Evolutionary conservation across 768 basidiomycete species (phyloP), one percentile per base, ranked within the genome.

Genomic region (Lactarius vividus): DNA sequence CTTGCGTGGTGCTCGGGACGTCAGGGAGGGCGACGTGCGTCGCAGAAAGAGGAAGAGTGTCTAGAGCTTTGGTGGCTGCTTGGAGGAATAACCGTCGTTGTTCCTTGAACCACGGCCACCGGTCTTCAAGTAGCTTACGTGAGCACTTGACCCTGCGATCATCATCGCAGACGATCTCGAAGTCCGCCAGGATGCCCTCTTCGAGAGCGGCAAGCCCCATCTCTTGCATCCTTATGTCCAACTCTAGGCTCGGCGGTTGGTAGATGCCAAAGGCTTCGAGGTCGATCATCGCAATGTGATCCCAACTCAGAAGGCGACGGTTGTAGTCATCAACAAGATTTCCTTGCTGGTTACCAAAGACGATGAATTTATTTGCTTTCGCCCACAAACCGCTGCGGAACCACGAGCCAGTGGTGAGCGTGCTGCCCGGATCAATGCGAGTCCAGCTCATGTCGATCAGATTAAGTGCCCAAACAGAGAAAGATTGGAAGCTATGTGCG

Each of bases 251-350:
- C 0, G 95, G 94, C 0, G 94, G 90, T 70, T 92, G 90, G 73
- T 98, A 98, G 69, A 99, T 94, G 1, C 96, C 96, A 72, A 95
- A 96, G 0, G 96, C 90, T 76, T 98, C 96, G 29, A 97, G 80
- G 73, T 96, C 93, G 64, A 96, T 87, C 62, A 91, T 87, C 5
- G 92, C 92, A 61, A 96, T 87, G 73, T 98, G 91, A 72, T 95
- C 92, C 92, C 92, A 95, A 72, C 89, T 92, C 65, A 94, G 83
- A 13, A 95, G 82, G 23, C 94, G 88, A 56, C 92, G 88, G 72
- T 97, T 95, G 74, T 96, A 96, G 72, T 97, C 94, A 64, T 93
- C 91, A 6, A 94, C 92, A 29, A 96, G 83, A 73, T 92, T 94
- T 7, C 94, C 92, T 64, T 87, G 81, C 29, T 86, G 84, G 76